Evolutionary conservation across 2,329 filamentous ascomycete genomes (phyloP).

Genomic region (Trichoderma hamatum): DNA sequence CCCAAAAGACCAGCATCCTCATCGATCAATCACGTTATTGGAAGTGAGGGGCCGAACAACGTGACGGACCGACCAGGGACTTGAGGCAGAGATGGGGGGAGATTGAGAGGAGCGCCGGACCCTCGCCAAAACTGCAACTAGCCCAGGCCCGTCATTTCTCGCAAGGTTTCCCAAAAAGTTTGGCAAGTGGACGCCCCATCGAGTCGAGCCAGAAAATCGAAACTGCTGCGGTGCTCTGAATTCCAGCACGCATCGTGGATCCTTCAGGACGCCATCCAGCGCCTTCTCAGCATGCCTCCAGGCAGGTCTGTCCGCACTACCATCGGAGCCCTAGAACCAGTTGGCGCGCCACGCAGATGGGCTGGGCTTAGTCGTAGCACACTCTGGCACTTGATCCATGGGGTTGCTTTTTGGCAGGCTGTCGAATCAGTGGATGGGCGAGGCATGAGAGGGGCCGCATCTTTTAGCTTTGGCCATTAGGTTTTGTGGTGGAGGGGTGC

Average conservation of each 20-base stretch:
- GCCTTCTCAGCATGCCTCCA: conserved; percentile 6
- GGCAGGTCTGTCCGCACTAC: not conserved
- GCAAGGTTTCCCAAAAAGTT: conserved; percentile 14
- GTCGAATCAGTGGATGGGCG: not conserved
- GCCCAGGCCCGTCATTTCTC: not conserved
- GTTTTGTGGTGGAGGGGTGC: conserved; percentile 14
- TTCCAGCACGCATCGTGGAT: not conserved
- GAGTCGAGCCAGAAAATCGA: not conserved
- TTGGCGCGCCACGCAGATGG: not conserved
- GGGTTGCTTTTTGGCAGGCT: not conserved
- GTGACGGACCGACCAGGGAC: not conserved
- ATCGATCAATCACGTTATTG: not conserved
- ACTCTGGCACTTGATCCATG: not conserved
- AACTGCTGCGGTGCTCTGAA: not conserved
- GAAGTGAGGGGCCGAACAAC: not conserved
- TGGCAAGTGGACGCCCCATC: not conserved
- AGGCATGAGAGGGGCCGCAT: not conserved
- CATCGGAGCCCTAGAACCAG: not conserved
- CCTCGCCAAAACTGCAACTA: not conserved
- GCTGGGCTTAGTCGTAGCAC: not conserved
- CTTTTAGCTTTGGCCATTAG: conserved; percentile 20
- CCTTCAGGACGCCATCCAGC: conserved; percentile 2
- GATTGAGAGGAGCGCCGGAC: conserved; percentile 8
- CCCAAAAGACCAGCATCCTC: not conserved
- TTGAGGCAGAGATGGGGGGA: not conserved